A percentile compares a stretch with the other conserved stretches of the same genome.
These are phyloP conservation scores for Russula compacta DNA, from an alignment of 768 basidiomycete genomes.

Conservation along the genomic window DNA sequence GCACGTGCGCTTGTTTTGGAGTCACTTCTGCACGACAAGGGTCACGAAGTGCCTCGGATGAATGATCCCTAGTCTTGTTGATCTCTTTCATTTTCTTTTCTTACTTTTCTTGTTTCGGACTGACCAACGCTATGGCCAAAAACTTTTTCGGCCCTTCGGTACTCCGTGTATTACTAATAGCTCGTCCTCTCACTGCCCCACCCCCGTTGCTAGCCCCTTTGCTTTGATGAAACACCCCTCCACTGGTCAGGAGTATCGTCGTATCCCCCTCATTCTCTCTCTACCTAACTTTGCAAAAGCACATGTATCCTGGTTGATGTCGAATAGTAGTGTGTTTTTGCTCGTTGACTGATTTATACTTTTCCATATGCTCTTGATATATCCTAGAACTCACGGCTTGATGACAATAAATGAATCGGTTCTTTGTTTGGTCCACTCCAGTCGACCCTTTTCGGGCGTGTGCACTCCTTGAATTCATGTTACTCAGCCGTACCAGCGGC, in stretches of 20 bases:
- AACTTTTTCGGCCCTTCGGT: slow-evolving; percentile 33
- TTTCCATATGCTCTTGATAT: slow-evolving; percentile 1
- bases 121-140: slow-evolving; percentile 19
- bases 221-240: slow-evolving; percentile 26
- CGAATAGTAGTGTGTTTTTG: slow-evolving; percentile 14
- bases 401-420: background rate
- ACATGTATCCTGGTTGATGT: background rate
- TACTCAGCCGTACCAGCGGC: background rate
- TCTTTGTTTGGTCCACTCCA: background rate
- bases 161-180: slow-evolving; percentile 29
- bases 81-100: background rate
- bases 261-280: slow-evolving; percentile 32
- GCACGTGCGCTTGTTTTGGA: slow-evolving; percentile 39
- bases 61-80: slow-evolving; percentile 22
- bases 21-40: slow-evolving; percentile 48
- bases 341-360: slow-evolving; percentile 4
- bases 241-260: slow-evolving; percentile 50
- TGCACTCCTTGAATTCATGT: background rate
- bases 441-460: too few species aligned
- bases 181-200: too few species aligned
- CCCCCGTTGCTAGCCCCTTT: slow-evolving; percentile 17
- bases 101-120: background rate
- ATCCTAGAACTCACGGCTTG: background rate
- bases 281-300: background rate
- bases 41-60: slow-evolving; percentile 48